Evolutionary conservation across 768 basidiomycete genomes (phyloP).

Genomic region (Trametes maxima): DNA sequence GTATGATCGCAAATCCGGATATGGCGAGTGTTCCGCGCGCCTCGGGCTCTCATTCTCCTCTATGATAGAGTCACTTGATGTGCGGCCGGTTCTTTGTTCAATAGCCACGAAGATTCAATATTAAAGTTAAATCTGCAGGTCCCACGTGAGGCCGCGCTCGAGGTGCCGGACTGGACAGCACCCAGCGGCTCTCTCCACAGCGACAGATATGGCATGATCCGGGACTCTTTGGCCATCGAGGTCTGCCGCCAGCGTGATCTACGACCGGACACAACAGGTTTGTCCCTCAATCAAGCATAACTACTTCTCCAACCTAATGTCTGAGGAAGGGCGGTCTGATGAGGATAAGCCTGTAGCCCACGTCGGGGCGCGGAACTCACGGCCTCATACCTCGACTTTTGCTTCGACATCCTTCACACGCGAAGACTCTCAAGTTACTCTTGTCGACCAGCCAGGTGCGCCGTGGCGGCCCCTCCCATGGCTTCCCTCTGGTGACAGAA

Average conservation of each 20-base stretch:
- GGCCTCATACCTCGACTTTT: neutral
- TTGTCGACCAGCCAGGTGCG: constrained; percentile 1
- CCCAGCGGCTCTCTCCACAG: constrained; percentile 21
- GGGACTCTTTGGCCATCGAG: constrained; percentile 18
- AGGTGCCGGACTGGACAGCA: constrained; percentile 18
- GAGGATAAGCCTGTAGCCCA: constrained; percentile 15
- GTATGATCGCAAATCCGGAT: constrained; percentile 17
- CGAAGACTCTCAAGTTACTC: constrained; percentile 5
- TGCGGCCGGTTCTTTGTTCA: neutral
- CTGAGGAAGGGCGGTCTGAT: constrained; percentile 13
- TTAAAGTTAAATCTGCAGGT: constrained; percentile 2
- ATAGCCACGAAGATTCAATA: neutral
- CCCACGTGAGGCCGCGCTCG: neutral
- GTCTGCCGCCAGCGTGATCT: constrained; percentile 13
- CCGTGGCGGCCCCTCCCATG: neutral
- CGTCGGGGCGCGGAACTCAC: constrained; percentile 10
- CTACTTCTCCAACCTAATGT: neutral
- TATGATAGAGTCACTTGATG: constrained; percentile 23
- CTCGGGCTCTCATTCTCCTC: constrained; percentile 26
- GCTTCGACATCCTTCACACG: neutral
- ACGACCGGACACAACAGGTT: constrained; percentile 11
- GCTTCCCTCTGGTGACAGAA: neutral
- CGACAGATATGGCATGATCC: constrained; percentile 27
- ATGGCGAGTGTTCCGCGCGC: constrained; percentile 25
- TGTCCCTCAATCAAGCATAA: neutral